Evolutionary conservation across 2,329 filamentous ascomycete species (phyloP), one percentile per base, ranked within the genome.

Genomic region (Beauveria medogensis): DNA sequence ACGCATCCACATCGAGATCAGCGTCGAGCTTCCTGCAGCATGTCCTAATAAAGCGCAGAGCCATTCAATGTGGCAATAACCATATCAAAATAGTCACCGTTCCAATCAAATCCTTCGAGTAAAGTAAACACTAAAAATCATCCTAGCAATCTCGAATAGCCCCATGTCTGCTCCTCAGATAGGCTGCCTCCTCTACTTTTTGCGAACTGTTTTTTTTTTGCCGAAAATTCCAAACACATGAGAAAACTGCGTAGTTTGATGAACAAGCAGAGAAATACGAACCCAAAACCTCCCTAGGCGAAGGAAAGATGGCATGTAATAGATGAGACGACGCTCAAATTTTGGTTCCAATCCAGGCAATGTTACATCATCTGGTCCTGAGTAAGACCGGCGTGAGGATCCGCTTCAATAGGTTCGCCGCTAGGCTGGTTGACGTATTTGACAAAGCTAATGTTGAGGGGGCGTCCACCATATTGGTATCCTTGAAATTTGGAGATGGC

Each of bases 401-500:
- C 86, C 40, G 87, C 90, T 67, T 97, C 92, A 91, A 97, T 96
- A 67, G 80, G 82, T 65, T 92, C 88, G 64, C 77, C 78, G 55
- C 80, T 80, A 46, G 84, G 82, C 58, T 84, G 80, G 71, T 88
- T 93, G 66, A 90, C 80, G 75, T 97, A 97, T 76, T 94, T 95
- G 79, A 97, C 93, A 71, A 90, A 97, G 73, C 88, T 93, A 70
- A 99, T 82, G 62, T 92, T 92, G 63, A 99, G 86, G 68, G 94
- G 94, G 67, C 94, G 91, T 60, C 92, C 92, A 66, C 94, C 94
- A 70, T 99, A 99, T 73, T 96, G 91, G 73, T 99, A 99, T 61
- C 92, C 92, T 67, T 94, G 93, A 79, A 99, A 99, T 74, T 99
- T 99, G 70, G 91, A 85, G 69, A 99, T 97, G 51, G 93, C 89